Evolutionary conservation across 768 basidiomycete species (phyloP).

Genomic region (Tricholoma saponaceum): DNA sequence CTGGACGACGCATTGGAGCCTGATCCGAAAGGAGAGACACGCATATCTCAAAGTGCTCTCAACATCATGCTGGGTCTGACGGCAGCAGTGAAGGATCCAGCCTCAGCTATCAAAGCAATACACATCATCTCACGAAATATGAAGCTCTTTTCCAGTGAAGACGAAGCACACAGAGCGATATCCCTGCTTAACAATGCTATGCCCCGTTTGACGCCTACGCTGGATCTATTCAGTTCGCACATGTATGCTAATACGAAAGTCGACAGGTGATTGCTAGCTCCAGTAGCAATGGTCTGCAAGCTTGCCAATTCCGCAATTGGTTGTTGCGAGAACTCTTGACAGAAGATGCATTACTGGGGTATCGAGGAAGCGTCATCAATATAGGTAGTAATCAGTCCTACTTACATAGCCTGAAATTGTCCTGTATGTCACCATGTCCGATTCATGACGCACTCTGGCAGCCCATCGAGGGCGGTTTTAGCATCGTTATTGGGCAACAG

Average conservation of each 20-base stretch:
- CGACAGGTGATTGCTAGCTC: background rate
- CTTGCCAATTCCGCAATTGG: background rate
- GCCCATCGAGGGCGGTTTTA: conserved; percentile 64
- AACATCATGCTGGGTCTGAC: conserved; percentile 27
- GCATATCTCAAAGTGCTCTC: conserved; percentile 26
- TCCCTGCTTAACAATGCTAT: conserved; percentile 15
- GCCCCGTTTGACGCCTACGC: conserved; percentile 14
- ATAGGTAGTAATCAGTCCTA: background rate
- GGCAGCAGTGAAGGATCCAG: conserved; percentile 22
- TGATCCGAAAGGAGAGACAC: conserved; percentile 15
- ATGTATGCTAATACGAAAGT: conserved; percentile 29
- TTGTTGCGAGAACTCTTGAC: too few relatives aligned
- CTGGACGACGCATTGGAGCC: conserved; percentile 28
- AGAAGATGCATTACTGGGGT: too few relatives aligned
- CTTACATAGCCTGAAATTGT: too few relatives aligned
- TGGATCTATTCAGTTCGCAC: conserved; percentile 30
- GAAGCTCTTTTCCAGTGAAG: conserved; percentile 19
- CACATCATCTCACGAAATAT: conserved; percentile 23
- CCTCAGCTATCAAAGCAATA: conserved; percentile 24
- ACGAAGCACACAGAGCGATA: conserved; percentile 22
- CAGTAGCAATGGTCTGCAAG: background rate
- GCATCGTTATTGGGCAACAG: conserved; percentile 80
- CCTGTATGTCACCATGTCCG: conserved; percentile 42
- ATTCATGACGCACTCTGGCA: conserved; percentile 66
- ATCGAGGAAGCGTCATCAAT: background rate